These are phyloP conservation scores for Pseudotulostoma volvatum DNA, from an alignment of 495 filamentous ascomycete genomes.

Conservation along the genomic window DNA sequence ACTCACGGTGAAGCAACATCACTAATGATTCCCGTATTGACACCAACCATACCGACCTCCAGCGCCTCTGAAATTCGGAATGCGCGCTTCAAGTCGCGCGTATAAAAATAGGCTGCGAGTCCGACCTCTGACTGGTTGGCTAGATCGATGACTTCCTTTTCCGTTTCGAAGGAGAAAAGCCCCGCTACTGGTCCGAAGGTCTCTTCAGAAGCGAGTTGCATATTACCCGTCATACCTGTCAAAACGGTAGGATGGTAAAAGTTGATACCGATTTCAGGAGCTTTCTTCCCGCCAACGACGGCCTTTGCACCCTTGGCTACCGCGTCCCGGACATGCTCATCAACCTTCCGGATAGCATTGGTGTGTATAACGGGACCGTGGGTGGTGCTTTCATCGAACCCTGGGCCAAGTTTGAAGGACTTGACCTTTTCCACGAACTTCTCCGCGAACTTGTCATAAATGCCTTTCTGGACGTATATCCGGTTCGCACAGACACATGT, in stretches of 20 bases:
- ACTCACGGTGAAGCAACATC: slow-evolving; percentile 12
- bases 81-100: slow-evolving; percentile 44
- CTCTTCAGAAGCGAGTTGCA: slow-evolving; percentile 54
- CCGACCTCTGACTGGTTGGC: slow-evolving; percentile 60
- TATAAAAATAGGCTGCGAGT: slow-evolving; percentile 67
- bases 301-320: slow-evolving; percentile 22
- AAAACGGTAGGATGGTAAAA: slow-evolving; percentile 68
- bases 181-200: slow-evolving; percentile 69
- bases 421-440: slow-evolving; percentile 47
- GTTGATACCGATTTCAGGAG: slow-evolving; percentile 20
- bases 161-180: slow-evolving; percentile 55
- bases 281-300: slow-evolving; percentile 24
- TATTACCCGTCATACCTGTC: slow-evolving; percentile 48
- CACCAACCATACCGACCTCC: slow-evolving; percentile 34
- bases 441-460: slow-evolving; percentile 18
- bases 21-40: slow-evolving; percentile 22
- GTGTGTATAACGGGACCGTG: slow-evolving; percentile 65
- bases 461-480: slow-evolving; percentile 24
- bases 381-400: slow-evolving; percentile 44
- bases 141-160: slow-evolving; percentile 56
- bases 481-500: slow-evolving; percentile 36
- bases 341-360: slow-evolving; percentile 51
- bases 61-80: slow-evolving; percentile 56
- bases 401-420: slow-evolving; percentile 49
- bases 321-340: slow-evolving; percentile 55